A percentile compares a stretch with the other conserved stretches of the same genome.
Evolutionary conservation across 2,329 filamentous ascomycete genomes (phyloP).

Genomic region (Fusarium gaditjirri): DNA sequence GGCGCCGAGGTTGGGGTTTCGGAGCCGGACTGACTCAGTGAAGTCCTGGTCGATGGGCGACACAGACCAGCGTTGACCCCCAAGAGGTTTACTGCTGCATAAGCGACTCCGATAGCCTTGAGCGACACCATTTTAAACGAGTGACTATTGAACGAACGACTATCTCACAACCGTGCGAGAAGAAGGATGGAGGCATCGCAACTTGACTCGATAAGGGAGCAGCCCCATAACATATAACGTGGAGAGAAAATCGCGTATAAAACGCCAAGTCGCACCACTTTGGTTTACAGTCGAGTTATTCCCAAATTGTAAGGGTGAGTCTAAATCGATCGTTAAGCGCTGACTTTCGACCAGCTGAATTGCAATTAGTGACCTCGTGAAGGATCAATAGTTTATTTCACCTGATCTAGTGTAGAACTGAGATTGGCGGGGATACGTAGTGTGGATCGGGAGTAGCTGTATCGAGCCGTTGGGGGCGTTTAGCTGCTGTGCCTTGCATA

Average conservation of each 20-base stretch:
- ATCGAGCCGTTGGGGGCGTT: not conserved
- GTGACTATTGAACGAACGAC: not conserved
- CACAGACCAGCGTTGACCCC: slow-evolving; percentile 1
- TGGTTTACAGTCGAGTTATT: not conserved
- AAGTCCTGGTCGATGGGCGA: not conserved
- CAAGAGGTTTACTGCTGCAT: not conserved
- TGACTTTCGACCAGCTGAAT: not conserved
- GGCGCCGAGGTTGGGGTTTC: not conserved
- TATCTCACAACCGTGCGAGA: not conserved
- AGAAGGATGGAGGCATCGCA: not conserved
- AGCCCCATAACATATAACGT: not conserved
- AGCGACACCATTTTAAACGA: slow-evolving; percentile 15
- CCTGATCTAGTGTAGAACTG: rapidly evolving
- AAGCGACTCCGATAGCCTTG: not conserved
- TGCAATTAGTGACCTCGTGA: not conserved
- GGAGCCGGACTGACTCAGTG: not conserved
- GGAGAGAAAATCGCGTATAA: not conserved
- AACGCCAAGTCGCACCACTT: not conserved
- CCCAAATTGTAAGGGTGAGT: not conserved
- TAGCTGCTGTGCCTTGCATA: not conserved
- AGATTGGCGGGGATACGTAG: not conserved
- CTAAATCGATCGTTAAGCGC: not conserved
- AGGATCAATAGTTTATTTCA: not conserved
- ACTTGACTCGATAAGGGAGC: too few species aligned
- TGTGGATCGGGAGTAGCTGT: not conserved